phyloP scores from a whole-genome alignment of 345 rosid genomes.

The Orychophragmus violaceus region DNA sequence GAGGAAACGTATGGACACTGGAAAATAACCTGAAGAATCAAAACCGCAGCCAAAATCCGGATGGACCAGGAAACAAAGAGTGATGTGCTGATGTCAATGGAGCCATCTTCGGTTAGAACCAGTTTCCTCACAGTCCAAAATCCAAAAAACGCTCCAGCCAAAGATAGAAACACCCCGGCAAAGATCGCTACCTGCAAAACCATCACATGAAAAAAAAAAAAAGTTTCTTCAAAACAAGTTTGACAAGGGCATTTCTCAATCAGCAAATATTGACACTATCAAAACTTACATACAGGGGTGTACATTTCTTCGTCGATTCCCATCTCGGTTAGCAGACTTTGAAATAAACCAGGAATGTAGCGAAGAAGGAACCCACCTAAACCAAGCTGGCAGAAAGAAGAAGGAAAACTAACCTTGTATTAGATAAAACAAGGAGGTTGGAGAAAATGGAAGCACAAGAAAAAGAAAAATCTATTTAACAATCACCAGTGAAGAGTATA shows the following conservation, averaged over 20 bases:
- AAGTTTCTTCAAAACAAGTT: background rate
- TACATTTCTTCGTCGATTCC: slow-evolving; percentile 93
- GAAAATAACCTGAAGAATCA: slow-evolving; percentile 72
- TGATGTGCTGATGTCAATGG: slow-evolving; percentile 65
- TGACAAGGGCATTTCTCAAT: background rate
- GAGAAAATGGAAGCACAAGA: background rate
- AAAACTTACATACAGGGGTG: slow-evolving; percentile 96
- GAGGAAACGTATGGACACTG: background rate
- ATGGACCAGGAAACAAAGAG: slow-evolving; percentile 78
- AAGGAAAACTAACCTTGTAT: background rate
- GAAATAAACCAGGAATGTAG: slow-evolving; percentile 61
- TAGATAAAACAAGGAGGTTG: background rate
- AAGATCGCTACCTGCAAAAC: slow-evolving; percentile 60
- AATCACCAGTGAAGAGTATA: slow-evolving; percentile 77
- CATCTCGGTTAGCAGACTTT: slow-evolving; percentile 56
- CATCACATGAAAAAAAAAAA: background rate
- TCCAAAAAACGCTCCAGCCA: slow-evolving; percentile 95
- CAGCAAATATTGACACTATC: slow-evolving; percentile 15
- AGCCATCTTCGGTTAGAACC: slow-evolving; percentile 79
- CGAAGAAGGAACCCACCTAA: slow-evolving; percentile 81
- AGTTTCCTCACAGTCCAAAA: slow-evolving; percentile 87
- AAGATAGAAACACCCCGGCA: slow-evolving; percentile 56
- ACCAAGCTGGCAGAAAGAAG: slow-evolving; percentile 53
- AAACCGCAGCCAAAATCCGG: slow-evolving; percentile 50
- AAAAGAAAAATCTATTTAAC: background rate